Base-by-base conservation (phyloP, 2,329 filamentous ascomycete species). In the Polychaeton citri region DNA sequence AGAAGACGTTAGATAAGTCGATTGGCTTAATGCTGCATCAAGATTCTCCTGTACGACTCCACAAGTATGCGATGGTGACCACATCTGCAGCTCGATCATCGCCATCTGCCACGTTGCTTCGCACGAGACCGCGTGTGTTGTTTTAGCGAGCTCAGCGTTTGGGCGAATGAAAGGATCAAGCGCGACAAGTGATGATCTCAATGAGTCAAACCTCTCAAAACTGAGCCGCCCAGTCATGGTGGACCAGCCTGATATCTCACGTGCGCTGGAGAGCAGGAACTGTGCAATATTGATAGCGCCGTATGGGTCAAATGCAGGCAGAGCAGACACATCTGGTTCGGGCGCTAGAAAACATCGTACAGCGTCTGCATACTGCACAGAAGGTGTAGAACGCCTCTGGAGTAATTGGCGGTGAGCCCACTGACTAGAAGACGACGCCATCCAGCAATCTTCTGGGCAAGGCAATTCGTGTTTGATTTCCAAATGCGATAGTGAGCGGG, bases 391-490 rank as follows among this genome's bases (percentile, higher is more conserved):
- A 8, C 30, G 36, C 10, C 32, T 13, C 13, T n/a, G 12, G 13
- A 24, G 17, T 9, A 60, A 37, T 38, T 50, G 46, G 9, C 47
- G 46, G 38, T 60, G 56, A 8, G 57, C 56, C 45, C 59, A 55
- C 20, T 59, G 53, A 1, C 49, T 50, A 6, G 60, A 48, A 2
- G 61, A 58, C 2, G 52, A 38, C 2, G 62, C 60, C 2, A 36
- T 41, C 63, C 63, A 66, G 36, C 52, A 50, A 10, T 52, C 50
- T 32, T 53, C 50, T 0, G 59, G 54, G 33, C 58, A 63, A 1
- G 63, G 63, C 3, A 66, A 47, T 12, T 62, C 55, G 35, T 64
- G 59, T 40, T 64, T 65, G 41, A 66, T 58, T 46, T 66, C 63
- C 3, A 65, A 47, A 30, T 65, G 53, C 1, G 58, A 60, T 10